Base-by-base conservation (phyloP, 1,139 yeast genomes). In the Saccharomyces pastorianus region DNA sequence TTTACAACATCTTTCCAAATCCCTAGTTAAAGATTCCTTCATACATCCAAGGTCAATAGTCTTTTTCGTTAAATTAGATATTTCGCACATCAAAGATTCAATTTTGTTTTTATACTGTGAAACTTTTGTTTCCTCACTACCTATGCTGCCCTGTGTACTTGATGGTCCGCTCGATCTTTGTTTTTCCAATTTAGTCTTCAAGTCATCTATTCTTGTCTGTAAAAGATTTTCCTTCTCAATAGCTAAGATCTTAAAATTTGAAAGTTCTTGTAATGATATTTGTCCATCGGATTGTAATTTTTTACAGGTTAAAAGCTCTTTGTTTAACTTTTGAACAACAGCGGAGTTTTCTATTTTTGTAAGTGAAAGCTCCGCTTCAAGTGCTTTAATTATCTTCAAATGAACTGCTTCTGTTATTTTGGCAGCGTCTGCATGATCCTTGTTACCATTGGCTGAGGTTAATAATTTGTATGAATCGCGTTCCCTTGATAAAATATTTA, bases 381-480 rank as follows among this genome's bases (percentile, higher is more conserved):
- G 38, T 32, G 5, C 38, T 32, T 13, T 32, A 32, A 32, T 32
- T 13, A 3, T 32, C 6, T 32, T 32, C 38, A 13, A 11, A 13
- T 32, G 2, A 4, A 9, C 14, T 13, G 20, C 38, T 32, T 32
- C 38, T 4, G 20, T 32, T 32, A 2, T 32, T 9, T 13, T 13
- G n/a, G n/a, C 38, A 32, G 38, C 7, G 38, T 32, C 38, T 13
- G 38, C 38, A 32, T n/a, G 20, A 6, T 5, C 38, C 38, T 32
- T 32, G 20, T 32, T 32, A 32, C 14, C 38, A 32, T 32, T 32
- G 20, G 38, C 38, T 32, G 38, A 32, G 38, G 38, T 3, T 32
- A 32, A 32, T 13, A 32, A 32, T 32, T 32, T 32, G 38, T 71
- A 4, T 80, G 27, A 27, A 2, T 20, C n/a, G 31, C 44, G 32